A percentile compares a stretch with the other conserved stretches of the same genome.
Evolutionary conservation across 1,284 basidiomycete genomes (phyloP).

Genomic region (Ustilago nuda): DNA sequence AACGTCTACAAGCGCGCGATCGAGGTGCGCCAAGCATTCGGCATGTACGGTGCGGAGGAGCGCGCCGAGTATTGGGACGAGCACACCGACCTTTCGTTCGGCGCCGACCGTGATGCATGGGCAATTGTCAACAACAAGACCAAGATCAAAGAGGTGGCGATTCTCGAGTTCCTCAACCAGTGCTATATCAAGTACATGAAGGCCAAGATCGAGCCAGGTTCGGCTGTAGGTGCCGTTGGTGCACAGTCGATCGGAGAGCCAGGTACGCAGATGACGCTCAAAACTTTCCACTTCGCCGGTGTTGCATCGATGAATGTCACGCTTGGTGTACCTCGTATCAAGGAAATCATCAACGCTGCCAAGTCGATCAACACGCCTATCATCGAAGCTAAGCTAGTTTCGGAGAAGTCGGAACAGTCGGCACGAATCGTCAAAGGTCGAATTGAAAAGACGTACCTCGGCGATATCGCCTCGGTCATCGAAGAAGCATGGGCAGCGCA

Average conservation of each 20-base stretch:
- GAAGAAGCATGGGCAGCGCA: conserved; percentile 96
- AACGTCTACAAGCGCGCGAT: conserved; percentile 80
- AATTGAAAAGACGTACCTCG: conserved; percentile 92
- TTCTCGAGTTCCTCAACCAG: conserved; percentile 82
- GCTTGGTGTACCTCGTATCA: conserved; percentile 98
- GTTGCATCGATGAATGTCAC: conserved; percentile 99
- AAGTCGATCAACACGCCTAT: conserved; percentile 97
- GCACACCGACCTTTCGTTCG: conserved; percentile 81
- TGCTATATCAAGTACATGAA: conserved; percentile 79
- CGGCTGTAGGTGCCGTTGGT: conserved; percentile 95
- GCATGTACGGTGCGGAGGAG: conserved; percentile 86
- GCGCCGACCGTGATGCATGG: conserved; percentile 74
- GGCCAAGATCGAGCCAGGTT: conserved; percentile 68
- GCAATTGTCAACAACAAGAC: conserved; percentile 86
- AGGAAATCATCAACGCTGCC: conserved; percentile 99
- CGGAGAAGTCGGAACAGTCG: conserved; percentile 77
- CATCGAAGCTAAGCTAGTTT: conserved; percentile 93
- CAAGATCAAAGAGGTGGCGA: conserved; percentile 86
- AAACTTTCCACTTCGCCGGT: conserved; percentile 99
- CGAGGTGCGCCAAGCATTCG: conserved; percentile 78
- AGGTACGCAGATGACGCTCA: conserved; percentile 99
- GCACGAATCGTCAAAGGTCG: conserved; percentile 98
- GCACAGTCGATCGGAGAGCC: conserved; percentile 99
- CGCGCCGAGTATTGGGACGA: conserved; percentile 82
- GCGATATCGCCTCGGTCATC: conserved; percentile 90